A percentile compares a stretch with the other conserved stretches of the same genome.
phyloP scores from a whole-genome alignment of 2,329 filamentous ascomycete species.

The Diaporthe amygdali region DNA sequence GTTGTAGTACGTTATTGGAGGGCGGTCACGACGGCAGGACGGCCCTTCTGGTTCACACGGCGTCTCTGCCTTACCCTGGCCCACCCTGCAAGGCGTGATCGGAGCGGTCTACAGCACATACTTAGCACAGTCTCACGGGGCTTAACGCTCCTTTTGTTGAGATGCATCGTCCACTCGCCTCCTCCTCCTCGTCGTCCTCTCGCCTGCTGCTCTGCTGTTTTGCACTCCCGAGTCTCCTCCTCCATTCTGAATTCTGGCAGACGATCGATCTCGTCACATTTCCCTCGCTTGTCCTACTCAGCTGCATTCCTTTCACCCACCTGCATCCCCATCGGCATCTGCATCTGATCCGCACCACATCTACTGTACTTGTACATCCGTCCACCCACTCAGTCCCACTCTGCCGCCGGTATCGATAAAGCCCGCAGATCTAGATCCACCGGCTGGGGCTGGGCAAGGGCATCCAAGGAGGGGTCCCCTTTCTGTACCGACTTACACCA shows the following conservation, averaged over 20 bases:
- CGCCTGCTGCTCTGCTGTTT: not conserved
- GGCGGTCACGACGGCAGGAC: not conserved
- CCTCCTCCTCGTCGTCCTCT: not conserved
- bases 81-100: not conserved
- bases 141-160: not conserved
- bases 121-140: not conserved
- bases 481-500: slow-evolving; percentile 1
- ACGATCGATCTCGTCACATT: not conserved
- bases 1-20: too few relatives aligned
- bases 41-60: not conserved
- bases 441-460: slow-evolving; percentile 7
- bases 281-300: not conserved
- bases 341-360: slow-evolving; percentile 8
- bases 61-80: not conserved
- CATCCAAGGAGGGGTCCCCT: slow-evolving; percentile 2
- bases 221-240: not conserved
- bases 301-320: not conserved
- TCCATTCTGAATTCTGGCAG: too few relatives aligned
- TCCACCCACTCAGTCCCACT: not conserved
- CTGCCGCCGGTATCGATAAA: slow-evolving; percentile 7
- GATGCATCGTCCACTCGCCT: not conserved
- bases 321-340: not conserved
- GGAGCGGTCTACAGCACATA: not conserved
- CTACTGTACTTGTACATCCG: not conserved
- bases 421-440: slow-evolving; percentile 3